Base-by-base conservation (phyloP, 306 rosid genomes). In the Begonia fuchsioides region DNA sequence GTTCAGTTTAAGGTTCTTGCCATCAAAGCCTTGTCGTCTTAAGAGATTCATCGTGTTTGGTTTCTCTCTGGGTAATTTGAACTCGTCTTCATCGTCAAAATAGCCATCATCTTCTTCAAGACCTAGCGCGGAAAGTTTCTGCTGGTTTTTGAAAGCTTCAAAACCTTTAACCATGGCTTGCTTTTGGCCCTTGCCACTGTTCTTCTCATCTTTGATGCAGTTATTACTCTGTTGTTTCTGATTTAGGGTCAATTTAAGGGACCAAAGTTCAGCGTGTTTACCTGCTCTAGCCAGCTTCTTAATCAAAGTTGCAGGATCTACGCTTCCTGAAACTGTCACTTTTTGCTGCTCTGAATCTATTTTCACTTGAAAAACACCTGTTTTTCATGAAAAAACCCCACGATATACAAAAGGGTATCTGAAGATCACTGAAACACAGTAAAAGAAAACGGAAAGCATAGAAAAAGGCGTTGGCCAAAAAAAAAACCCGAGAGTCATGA, bases 281-380 rank as follows among this genome's bases (percentile, higher is more conserved):
- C 97, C 95, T 56, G 90, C 86, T 74, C 79, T 70, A 1, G 60
- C 63, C 32, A 88, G 70, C 57, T 71, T 88, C 65, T 81, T 78
- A 60, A 88, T 81, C 90, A 88, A 56, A 15, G 78, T 72, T 15
- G 62, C 74, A 43, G 90, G 56, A 68, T 88, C 93, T 26, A 88
- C 83, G 67, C 68, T 43, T 6, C 97, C 95, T 20, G 74, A 72
- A 67, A 84, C 93, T 15, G 95, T 76, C 13, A 88, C 97, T 51
- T 67, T 88, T 58, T 84, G 93, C 61, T 88, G 93, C 6, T 84
- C 97, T 46, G 80, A 73, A 56, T 85, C 90, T 49, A 84, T 65
- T 45, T 48, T 72, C 15, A 88, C 97, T 72, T 74, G 82, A 59
- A 70, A 88, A 52, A 88, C 97, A 55, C 97, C 97, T 26, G 35